These are phyloP conservation scores for Zoysia matrella DNA, from an alignment of 202 grass and related monocot species.

Conservation along the genomic window DNA sequence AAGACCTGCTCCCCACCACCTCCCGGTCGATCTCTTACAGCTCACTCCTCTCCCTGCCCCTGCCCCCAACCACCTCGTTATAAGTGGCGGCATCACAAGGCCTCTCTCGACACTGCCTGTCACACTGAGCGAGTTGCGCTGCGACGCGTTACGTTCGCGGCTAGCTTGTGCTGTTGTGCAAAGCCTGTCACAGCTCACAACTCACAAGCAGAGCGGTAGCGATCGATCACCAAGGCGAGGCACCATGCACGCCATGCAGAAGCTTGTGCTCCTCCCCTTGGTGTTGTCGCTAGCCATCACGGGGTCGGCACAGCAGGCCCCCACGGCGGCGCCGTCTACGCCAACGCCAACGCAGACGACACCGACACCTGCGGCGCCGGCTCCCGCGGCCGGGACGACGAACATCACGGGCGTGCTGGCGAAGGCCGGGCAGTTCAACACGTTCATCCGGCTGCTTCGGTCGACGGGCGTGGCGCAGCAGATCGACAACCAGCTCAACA, in stretches of 20 bases:
- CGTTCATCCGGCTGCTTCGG: constrained; percentile 68
- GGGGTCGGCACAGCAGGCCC: constrained; percentile 44
- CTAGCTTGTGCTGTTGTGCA: too few relatives aligned
- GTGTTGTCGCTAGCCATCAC: background rate
- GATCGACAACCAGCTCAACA: constrained; percentile 95
- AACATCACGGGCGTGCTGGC: constrained; percentile 84
- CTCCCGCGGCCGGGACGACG: constrained; percentile 46
- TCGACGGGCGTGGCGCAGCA: constrained; percentile 68
- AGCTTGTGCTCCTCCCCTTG: background rate
- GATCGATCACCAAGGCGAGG: background rate
- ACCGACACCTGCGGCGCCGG: constrained; percentile 52
- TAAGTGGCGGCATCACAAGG: constrained; percentile 34
- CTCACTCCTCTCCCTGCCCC: constrained; percentile 46
- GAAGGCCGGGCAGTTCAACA: constrained; percentile 88
- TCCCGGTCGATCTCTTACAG: constrained; percentile 30
- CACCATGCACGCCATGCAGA: constrained; percentile 50
- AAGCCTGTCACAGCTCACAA: background rate
- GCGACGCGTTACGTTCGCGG: background rate
- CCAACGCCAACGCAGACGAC: constrained; percentile 42
- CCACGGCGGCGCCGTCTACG: constrained; percentile 30
- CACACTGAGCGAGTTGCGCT: constrained; percentile 18
- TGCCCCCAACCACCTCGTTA: constrained; percentile 31
- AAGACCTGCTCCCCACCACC: constrained; percentile 47
- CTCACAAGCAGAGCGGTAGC: background rate
- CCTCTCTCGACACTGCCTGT: constrained; percentile 7